Evolutionary conservation across 2,329 filamentous ascomycete species (phyloP), one percentile per base, ranked within the genome.

Genomic region (Fusarium oxysporum): DNA sequence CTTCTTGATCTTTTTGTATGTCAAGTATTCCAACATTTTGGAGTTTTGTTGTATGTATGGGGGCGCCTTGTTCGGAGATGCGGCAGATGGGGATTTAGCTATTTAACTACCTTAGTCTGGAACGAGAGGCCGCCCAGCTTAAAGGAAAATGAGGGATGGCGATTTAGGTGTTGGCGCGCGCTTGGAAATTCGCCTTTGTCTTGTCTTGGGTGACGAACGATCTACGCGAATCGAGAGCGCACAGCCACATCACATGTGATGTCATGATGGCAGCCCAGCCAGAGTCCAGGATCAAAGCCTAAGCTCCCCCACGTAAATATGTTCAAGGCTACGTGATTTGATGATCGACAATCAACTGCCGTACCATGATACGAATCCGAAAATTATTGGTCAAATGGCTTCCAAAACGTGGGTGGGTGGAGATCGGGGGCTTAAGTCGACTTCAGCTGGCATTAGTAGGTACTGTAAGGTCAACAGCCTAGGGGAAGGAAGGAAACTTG

Each of bases 1-100:
- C 81, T 91, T 90, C 82, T 91, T 91, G 77, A 86, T 82, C 79
- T 91, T 92, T 79, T 88, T 91, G 83, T 87, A 88, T 40, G 85
- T 82, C 73, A 92, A 87, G 80, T 89, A 91, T 80, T 92, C 89
- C 69, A 92, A 78, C 90, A 92, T 92, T 54, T 51, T 71, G 35
- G 60, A 37, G 62, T 38, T 60, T 70, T 41, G 62, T 48, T 50
- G 37, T 48, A 37, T 51, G 40, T 33, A 54, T 54, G 53, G 50
- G 48, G 51, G 43, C 37, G 58, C 14, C 38, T 43, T 32, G 37
- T 23, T n/a, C 32, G 30, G n/a, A n/a, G n/a, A 23, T 43, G 19
- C 28, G 25, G 30, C 43, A 41, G 32, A n/a, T 33, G 68, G 61
- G 33, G 37, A 41, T 48, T 45, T n/a, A 56, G 56, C 62, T 68